phyloP scores from a whole-genome alignment of 2,329 filamentous ascomycete genomes.

The Metarhizium anisopliae region DNA sequence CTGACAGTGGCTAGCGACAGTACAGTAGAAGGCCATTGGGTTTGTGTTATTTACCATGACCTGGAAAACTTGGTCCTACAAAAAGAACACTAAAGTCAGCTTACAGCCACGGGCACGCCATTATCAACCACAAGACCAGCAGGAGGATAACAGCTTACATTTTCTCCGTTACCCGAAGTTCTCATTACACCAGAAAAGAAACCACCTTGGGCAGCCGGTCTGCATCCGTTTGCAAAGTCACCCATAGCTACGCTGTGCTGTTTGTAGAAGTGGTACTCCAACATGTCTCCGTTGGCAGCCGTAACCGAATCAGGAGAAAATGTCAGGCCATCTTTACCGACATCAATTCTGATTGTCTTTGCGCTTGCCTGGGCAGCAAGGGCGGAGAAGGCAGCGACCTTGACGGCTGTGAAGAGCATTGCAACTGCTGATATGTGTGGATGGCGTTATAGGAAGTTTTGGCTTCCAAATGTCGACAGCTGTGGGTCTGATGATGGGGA shows the following conservation, averaged over 20 bases:
- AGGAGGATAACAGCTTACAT: background rate
- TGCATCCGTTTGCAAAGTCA: constrained; percentile 39
- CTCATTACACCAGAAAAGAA: constrained; percentile 10
- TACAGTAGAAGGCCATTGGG: constrained; percentile 23
- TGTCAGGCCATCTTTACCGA: constrained; percentile 31
- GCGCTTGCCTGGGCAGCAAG: constrained; percentile 14
- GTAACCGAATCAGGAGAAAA: constrained; percentile 25
- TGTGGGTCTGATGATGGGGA: background rate
- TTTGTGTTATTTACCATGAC: constrained; percentile 20
- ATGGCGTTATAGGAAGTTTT: background rate
- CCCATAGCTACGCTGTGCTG: constrained; percentile 37
- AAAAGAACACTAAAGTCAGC: constrained; percentile 1
- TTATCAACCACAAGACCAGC: background rate
- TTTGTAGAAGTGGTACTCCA: constrained; percentile 42
- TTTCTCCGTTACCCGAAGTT: background rate
- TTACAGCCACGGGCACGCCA: background rate
- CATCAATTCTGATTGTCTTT: constrained; percentile 26
- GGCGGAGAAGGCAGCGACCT: constrained; percentile 7
- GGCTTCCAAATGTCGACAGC: background rate
- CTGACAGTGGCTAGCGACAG: constrained; percentile 18
- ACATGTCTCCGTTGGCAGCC: constrained; percentile 33
- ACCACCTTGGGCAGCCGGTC: constrained; percentile 18
- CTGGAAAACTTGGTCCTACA: constrained; percentile 11
- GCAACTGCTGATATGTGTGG: background rate
- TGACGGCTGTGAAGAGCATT: constrained; percentile 10